phyloP scores from a whole-genome alignment of 2,329 filamentous ascomycete genomes.

The Talaromyces albobiverticillius region DNA sequence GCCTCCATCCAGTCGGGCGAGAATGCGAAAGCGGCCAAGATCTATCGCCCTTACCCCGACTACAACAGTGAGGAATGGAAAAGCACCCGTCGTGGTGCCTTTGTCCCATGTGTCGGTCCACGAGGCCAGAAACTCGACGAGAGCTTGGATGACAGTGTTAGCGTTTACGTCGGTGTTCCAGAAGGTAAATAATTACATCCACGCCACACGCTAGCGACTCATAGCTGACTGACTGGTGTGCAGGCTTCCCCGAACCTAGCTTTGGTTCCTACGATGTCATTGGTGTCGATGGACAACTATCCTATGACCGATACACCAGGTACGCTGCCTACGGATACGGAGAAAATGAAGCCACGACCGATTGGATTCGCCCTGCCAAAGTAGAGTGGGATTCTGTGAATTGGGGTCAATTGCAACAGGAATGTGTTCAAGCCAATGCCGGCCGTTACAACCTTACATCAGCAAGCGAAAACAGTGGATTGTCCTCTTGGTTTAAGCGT shows the following conservation, averaged over 20 bases:
- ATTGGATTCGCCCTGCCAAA: slow-evolving; percentile 23
- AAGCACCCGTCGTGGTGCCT: slow-evolving; percentile 53
- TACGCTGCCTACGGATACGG: slow-evolving; percentile 56
- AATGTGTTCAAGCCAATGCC: slow-evolving; percentile 64
- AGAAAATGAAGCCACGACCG: slow-evolving; percentile 25
- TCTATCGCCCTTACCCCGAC: slow-evolving; percentile 69
- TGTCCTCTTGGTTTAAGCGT: slow-evolving; percentile 12
- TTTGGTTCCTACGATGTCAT: slow-evolving; percentile 63
- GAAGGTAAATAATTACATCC: slow-evolving; percentile 10
- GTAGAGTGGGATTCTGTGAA: slow-evolving; percentile 60
- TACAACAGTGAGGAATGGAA: slow-evolving; percentile 66
- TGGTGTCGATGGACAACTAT: slow-evolving; percentile 61
- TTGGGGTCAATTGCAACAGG: slow-evolving; percentile 69
- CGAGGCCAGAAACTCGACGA: slow-evolving; percentile 51
- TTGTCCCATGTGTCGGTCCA: slow-evolving; percentile 65
- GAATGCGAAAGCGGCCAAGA: slow-evolving; percentile 19
- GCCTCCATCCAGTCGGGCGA: slow-evolving; percentile 5
- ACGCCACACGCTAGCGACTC: too few relatives aligned
- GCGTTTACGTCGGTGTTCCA: slow-evolving; percentile 50
- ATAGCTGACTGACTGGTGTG: not conserved
- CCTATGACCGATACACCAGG: slow-evolving; percentile 67
- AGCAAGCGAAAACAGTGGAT: slow-evolving; percentile 12
- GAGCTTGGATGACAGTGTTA: slow-evolving; percentile 59
- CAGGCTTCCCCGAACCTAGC: slow-evolving; percentile 57
- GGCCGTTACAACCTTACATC: slow-evolving; percentile 52